Conservation (phyloP, 2,329 filamentous ascomycete genomes). For the Stagonosporopsis rhizophila region DNA sequence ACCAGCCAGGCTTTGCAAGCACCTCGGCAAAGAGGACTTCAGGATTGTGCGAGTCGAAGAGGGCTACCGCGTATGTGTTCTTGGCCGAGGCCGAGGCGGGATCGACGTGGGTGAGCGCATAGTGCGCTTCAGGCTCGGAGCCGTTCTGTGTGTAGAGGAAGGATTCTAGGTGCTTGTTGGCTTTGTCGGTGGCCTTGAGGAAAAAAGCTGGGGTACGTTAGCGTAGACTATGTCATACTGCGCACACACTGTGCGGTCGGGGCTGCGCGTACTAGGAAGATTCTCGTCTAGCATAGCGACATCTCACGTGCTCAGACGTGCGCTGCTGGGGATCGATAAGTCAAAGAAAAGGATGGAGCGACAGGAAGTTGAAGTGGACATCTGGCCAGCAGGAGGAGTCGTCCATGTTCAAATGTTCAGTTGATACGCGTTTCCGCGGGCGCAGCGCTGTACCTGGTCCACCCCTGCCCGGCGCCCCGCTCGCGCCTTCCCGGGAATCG, state of each 20-base stretch:
- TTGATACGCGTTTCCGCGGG: constrained; percentile 19
- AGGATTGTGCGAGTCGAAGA: constrained; percentile 81
- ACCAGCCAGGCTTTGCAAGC: constrained; percentile 82
- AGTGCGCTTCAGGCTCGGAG: constrained; percentile 79
- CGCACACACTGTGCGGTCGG: neutral
- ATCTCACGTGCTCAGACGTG: constrained; percentile 19
- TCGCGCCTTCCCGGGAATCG: constrained; percentile 10
- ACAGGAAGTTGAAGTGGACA: neutral
- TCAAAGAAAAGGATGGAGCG: neutral
- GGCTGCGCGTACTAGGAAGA: constrained; percentile 68
- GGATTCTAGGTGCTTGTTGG: constrained; percentile 60
- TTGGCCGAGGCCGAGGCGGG: constrained; percentile 72
- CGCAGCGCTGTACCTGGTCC: constrained; percentile 6
- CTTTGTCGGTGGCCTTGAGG: constrained; percentile 61
- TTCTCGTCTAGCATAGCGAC: constrained; percentile 86
- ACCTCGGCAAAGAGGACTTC: constrained; percentile 90
- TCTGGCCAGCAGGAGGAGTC: constrained; percentile 10
- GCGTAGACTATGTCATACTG: constrained; percentile 3
- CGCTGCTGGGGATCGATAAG: neutral
- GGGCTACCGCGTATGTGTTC: constrained; percentile 85
- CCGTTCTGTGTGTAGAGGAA: constrained; percentile 73
- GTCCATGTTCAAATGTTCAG: constrained; percentile 13
- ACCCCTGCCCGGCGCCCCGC: constrained; percentile 14
- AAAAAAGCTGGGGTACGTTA: constrained; percentile 60
- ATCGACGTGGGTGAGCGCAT: constrained; percentile 79